These are phyloP conservation scores for Fusarium devonianum DNA, from an alignment of 2,329 filamentous ascomycete species.

Conservation along the genomic window DNA sequence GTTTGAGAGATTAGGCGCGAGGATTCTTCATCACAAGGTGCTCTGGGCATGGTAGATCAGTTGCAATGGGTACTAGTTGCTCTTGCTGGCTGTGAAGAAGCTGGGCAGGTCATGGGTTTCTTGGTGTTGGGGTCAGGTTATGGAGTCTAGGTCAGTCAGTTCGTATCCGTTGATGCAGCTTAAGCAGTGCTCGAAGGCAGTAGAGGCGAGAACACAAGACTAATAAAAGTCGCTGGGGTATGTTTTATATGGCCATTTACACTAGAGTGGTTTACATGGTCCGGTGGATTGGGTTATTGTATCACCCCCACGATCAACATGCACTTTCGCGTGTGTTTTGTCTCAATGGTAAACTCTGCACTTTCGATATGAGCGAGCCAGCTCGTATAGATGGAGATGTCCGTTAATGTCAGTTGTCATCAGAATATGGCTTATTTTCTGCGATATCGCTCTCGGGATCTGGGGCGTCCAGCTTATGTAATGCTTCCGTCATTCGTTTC, in stretches of 20 bases:
- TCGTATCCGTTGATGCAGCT: conserved; percentile 21
- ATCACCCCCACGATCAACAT: background rate
- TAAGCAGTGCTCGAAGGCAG: conserved; percentile 7
- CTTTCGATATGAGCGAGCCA: background rate
- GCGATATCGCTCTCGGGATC: conserved; percentile 30
- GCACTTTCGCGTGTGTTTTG: background rate
- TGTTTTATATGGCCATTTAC: conserved; percentile 7
- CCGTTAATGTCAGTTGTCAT: no score
- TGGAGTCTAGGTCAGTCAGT: conserved; percentile 37
- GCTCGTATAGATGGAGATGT: no score
- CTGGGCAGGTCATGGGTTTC: conserved; percentile 16
- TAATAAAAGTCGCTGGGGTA: conserved; percentile 14
- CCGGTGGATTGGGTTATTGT: conserved; percentile 3
- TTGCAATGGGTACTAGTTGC: background rate
- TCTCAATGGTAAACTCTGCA: background rate
- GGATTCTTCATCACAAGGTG: conserved; percentile 85
- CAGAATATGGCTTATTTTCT: no score
- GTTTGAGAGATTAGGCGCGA: conserved; percentile 83
- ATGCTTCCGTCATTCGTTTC: conserved; percentile 27
- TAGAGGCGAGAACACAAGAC: conserved; percentile 6
- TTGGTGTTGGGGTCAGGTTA: conserved; percentile 36
- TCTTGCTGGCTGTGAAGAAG: conserved; percentile 1
- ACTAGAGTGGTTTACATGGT: background rate
- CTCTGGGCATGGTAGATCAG: conserved; percentile 63
- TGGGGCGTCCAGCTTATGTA: conserved; percentile 33